phyloP scores from a whole-genome alignment of 768 basidiomycete species.

The Polyporus arcularius region DNA sequence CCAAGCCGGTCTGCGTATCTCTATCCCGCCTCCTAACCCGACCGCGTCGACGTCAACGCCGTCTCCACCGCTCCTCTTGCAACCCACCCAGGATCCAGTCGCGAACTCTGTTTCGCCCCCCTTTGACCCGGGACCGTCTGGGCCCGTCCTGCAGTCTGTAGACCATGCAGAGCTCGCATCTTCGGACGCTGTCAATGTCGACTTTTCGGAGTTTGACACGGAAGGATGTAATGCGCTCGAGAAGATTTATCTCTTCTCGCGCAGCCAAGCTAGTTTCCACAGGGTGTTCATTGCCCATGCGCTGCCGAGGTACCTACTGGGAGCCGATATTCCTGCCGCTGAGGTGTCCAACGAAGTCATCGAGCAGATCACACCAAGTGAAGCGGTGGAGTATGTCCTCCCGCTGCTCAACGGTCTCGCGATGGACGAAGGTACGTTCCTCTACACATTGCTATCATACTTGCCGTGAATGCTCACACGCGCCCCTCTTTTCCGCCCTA shows the following conservation, averaged over 20 bases:
- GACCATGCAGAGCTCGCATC: conserved; percentile 2
- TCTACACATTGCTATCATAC: background rate
- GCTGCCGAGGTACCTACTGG: conserved; percentile 73
- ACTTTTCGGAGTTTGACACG: conserved; percentile 61
- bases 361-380: conserved; percentile 71
- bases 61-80: conserved; percentile 20
- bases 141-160: conserved; percentile 3
- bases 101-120: conserved; percentile 7
- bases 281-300: conserved; percentile 85
- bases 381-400: conserved; percentile 91
- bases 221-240: conserved; percentile 84
- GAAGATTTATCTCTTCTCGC: conserved; percentile 87
- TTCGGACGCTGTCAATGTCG: conserved; percentile 27
- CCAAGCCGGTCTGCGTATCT: conserved; percentile 20
- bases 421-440: conserved; percentile 74
- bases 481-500: conserved; percentile 1
- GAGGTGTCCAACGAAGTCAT: conserved; percentile 16
- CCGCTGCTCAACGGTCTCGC: conserved; percentile 86
- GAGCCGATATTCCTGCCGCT: conserved; percentile 13
- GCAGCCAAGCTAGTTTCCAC: conserved; percentile 69
- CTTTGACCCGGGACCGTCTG: conserved; percentile 2
- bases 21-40: conserved; percentile 24
- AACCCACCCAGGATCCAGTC: conserved; percentile 8
- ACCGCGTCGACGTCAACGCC: conserved; percentile 19
- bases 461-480: conserved; percentile 12